Conservation (phyloP, 768 basidiomycete genomes). For the Tylopilus balloui region DNA sequence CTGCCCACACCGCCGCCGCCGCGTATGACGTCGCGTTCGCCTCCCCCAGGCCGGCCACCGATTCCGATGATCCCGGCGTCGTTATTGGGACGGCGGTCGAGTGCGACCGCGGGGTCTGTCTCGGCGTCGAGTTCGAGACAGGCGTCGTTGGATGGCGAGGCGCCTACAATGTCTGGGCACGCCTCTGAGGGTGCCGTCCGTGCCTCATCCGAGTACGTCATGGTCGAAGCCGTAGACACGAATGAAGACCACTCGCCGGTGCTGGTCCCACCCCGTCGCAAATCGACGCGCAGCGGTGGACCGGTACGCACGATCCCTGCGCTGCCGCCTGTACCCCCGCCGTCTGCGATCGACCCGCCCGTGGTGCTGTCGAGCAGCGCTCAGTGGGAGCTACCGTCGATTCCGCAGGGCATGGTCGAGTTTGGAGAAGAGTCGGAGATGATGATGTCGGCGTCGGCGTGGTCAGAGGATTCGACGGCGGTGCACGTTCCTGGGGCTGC, state of each 20-base stretch:
- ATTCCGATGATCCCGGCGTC: constrained; percentile 34
- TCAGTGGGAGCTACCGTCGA: constrained; percentile 65
- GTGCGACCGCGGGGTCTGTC: constrained; percentile 28
- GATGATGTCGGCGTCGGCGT: constrained; percentile 48
- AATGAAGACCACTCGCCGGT: constrained; percentile 30
- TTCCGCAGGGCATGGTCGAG: constrained; percentile 51
- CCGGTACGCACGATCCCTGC: constrained; percentile 14
- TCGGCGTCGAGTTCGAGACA: constrained; percentile 36
- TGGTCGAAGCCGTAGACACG: constrained; percentile 51
- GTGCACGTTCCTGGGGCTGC: constrained; percentile 27
- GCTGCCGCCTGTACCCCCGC: constrained; percentile 38
- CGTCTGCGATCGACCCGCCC: constrained; percentile 32
- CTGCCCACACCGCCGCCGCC: constrained; percentile 53
- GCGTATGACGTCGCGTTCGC: constrained; percentile 28
- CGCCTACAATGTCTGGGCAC: constrained; percentile 3
- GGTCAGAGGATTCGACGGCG: constrained; percentile 54
- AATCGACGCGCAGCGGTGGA: constrained; percentile 26
- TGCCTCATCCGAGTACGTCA: constrained; percentile 51
- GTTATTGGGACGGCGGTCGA: constrained; percentile 36
- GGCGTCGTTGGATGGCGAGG: constrained; percentile 34
- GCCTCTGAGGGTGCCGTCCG: background rate
- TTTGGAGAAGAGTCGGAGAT: constrained; percentile 45
- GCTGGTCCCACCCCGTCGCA: constrained; percentile 42
- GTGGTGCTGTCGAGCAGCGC: constrained; percentile 38
- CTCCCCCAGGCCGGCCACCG: constrained; percentile 35